These are phyloP conservation scores for Umbilicaria muhlenbergii DNA, from an alignment of 495 filamentous ascomycete species.

Conservation along the genomic window DNA sequence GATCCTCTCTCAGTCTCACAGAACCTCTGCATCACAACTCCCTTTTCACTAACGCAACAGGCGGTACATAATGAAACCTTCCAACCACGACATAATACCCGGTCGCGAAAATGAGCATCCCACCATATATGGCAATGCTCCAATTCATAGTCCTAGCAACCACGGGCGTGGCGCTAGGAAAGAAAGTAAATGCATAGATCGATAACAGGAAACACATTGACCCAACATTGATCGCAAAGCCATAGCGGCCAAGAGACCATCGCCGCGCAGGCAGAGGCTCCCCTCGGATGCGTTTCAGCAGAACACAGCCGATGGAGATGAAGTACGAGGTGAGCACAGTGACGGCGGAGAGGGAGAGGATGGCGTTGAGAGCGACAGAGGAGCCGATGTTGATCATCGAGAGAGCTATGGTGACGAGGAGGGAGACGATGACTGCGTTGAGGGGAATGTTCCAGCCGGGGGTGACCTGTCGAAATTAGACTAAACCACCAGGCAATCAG, in stretches of 20 bases:
- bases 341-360: slow-evolving; percentile 27
- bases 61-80: slow-evolving; percentile 26
- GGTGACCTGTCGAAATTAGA: neutral
- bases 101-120: slow-evolving; percentile 28
- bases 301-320: slow-evolving; percentile 25
- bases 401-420: slow-evolving; percentile 28
- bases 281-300: slow-evolving; percentile 26
- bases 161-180: slow-evolving; percentile 23
- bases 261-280: slow-evolving; percentile 25
- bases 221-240: slow-evolving; percentile 25
- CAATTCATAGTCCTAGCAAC: slow-evolving; percentile 35
- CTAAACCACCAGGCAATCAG: slow-evolving; percentile 24
- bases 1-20: no score
- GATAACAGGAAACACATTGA: slow-evolving; percentile 26
- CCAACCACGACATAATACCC: slow-evolving; percentile 28
- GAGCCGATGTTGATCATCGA: slow-evolving; percentile 46
- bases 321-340: slow-evolving; percentile 29
- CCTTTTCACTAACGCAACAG: slow-evolving; percentile 27
- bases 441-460: slow-evolving; percentile 31
- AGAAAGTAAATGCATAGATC: slow-evolving; percentile 34
- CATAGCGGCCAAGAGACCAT: slow-evolving; percentile 27
- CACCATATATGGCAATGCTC: slow-evolving; percentile 30
- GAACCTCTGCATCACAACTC: no score
- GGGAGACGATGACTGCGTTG: slow-evolving; percentile 32
- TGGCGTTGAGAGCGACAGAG: slow-evolving; percentile 35